Conservation (phyloP, 768 basidiomycete genomes). For the Psilocybe azurescens region DNA sequence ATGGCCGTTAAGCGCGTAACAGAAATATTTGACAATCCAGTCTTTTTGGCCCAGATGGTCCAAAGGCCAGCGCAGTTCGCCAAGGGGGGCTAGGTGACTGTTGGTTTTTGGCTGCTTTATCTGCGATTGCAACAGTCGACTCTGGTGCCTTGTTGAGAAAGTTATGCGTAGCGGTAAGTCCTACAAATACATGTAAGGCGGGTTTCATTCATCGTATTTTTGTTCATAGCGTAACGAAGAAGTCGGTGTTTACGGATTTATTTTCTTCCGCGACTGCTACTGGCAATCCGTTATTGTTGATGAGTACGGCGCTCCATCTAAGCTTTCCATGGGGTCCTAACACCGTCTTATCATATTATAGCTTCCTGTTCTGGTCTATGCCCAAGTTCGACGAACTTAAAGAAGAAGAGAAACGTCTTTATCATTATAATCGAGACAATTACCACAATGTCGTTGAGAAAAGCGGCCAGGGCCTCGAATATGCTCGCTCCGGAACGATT, state of each 20-base stretch:
- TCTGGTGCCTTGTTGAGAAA: constrained; percentile 54
- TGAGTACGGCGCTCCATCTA: constrained; percentile 41
- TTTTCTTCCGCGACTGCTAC: constrained; percentile 54
- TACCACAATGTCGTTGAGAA: constrained; percentile 51
- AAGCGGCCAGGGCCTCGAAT: constrained; percentile 31
- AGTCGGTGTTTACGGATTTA: constrained; percentile 63
- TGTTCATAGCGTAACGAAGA: constrained; percentile 47
- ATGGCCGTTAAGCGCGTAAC: constrained; percentile 29
- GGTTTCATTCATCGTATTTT: too few relatives aligned
- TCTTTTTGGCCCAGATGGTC: constrained; percentile 29
- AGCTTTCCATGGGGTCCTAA: not conserved
- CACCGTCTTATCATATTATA: constrained; percentile 20
- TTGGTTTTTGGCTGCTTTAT: constrained; percentile 60
- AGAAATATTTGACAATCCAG: constrained; percentile 58
- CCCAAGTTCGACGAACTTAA: constrained; percentile 57
- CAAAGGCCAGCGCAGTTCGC: constrained; percentile 51
- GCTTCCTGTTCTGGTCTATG: constrained; percentile 52
- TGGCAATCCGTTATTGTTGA: constrained; percentile 66
- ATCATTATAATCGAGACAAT: constrained; percentile 53
- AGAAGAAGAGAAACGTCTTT: constrained; percentile 44
- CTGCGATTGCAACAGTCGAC: constrained; percentile 49
- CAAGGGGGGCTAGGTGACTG: constrained; percentile 59
- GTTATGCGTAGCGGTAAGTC: constrained; percentile 37
- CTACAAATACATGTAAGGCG: not conserved
- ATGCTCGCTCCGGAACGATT: constrained; percentile 46